Evolutionary conservation across 2,329 filamentous ascomycete species (phyloP).

Genomic region (Nigrospora oryzae): DNA sequence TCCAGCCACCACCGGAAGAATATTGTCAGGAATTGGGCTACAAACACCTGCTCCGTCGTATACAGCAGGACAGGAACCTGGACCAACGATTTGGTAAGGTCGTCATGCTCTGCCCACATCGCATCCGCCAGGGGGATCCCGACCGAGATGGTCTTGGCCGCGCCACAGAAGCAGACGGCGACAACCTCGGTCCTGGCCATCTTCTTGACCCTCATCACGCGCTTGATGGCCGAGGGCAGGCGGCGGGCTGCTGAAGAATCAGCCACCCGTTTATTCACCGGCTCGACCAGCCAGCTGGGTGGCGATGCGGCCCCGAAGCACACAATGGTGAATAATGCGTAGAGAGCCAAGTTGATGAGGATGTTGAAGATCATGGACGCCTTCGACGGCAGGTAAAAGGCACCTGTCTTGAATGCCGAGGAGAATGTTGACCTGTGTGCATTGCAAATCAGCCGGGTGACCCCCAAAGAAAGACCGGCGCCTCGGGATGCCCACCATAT

Average conservation of each 20-base stretch:
- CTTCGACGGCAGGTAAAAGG: conserved; percentile 47
- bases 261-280: conserved; percentile 24
- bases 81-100: conserved; percentile 47
- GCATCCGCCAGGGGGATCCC: conserved; percentile 60
- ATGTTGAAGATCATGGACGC: conserved; percentile 58
- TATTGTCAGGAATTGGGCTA: conserved; percentile 21
- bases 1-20: conserved; percentile 37
- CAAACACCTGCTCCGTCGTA: conserved; percentile 43
- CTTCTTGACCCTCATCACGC: conserved; percentile 36
- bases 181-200: conserved; percentile 55
- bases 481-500: conserved; percentile 30
- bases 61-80: conserved; percentile 58
- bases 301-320: conserved; percentile 45
- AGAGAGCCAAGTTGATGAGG: conserved; percentile 58
- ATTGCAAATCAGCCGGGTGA: conserved; percentile 23
- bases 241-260: conserved; percentile 16
- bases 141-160: conserved; percentile 64
- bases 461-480: neutral
- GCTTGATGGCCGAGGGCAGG: conserved; percentile 19
- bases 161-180: conserved; percentile 65
- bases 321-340: conserved; percentile 52
- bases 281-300: conserved; percentile 20
- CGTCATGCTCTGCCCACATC: conserved; percentile 53
- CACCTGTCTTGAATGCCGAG: conserved; percentile 55
- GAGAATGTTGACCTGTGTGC: conserved; percentile 58